Evolutionary conservation across 2,329 filamentous ascomycete species (phyloP), one percentile per base, ranked within the genome.

Genomic region (Tolypocladium album): DNA sequence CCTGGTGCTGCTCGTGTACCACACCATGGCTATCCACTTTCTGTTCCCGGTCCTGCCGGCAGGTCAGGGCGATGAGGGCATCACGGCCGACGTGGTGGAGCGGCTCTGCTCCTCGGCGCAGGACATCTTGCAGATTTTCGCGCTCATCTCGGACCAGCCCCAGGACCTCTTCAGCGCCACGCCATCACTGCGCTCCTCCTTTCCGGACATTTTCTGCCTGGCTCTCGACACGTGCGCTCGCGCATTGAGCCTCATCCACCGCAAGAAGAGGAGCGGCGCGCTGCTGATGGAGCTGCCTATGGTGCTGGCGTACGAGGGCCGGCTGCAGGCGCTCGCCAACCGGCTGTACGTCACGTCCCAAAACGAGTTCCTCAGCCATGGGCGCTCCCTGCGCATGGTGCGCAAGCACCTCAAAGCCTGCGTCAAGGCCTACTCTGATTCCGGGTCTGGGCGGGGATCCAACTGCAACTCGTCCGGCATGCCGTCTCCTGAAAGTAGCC

Each of bases 11-110:
- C 61, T 66, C 4, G 66, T 70, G n/a, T 70, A 74, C 47, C 70
- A 74, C 58, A 67, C 65, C 53, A 69, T 74, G 63, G 66, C 67
- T n/a, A 66, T 72, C 8, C 71, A 73, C 39, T 68, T 71, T 55
- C 62, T 74, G 11, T 74, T 73, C 57, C 70, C 71, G 7, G 61
- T 52, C 15, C 52, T 55, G 8, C 61, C 64, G 9, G 57, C 59
- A 2, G 61, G 60, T 40, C 64, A 64, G 22, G 58, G 59, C 2
- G 66, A 68, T 36, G 66, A 66, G 4, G 52, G 56, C 27, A 57
- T 69, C 8, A 58, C 63, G 1, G 58, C 64, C 20, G 69, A 73
- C 17, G 58, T 63, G 12, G 59, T 71, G 34, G 67, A 70, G 38
- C 64, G 66, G 11, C 69, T 72, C 39, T 71, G 66, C 58, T 64